Base-by-base conservation (phyloP, 202 grass and related monocot genomes). In the Eragrostis tef region DNA sequence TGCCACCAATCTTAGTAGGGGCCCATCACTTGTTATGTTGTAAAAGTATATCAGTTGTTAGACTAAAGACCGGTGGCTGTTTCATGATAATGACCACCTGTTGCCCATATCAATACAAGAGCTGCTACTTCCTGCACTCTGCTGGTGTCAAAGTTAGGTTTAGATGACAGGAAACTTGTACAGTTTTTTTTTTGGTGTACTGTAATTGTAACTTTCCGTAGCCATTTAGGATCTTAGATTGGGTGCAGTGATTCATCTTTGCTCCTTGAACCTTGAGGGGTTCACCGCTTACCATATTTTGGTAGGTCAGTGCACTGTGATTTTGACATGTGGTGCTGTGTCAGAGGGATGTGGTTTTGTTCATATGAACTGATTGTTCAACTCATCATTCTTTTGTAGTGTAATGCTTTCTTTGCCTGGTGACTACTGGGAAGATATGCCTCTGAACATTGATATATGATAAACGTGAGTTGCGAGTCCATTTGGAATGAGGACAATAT, bases 1-100 rank as follows among this genome's bases (percentile, higher is more conserved):
- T 72, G 11, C 50, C 48, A 73, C 51, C 68, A 69, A 45, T 80
- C 75, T 80, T 88, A 19, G 68, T 67, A 29, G 34, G 36, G 56
- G 3, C 24, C 25, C 0, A 10, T 65, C 25, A 71, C 17, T 68
- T 78, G 59, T 39, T 24, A 4, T 78, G 78, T 68, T 78, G 65
- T 82, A 86, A 57, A 24, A 77, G 48, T 67, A 67, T 20, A 12
- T 50, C 78, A 70, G n/a, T n/a, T 74, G 57, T 61, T 66, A 9
- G 11, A 79, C 22, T 82, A 56, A 77, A 78, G 43, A 82, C n/a
- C n/a, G n/a, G 41, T 59, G 65, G 48, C 11, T 17, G 25, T 82
- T 67, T 78, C 48, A 72, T 51, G 65, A 61, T 64, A 77, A 29
- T 60, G 41, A 1, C n/a, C n/a, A n/a, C 9, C 9, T 22, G 7